Percentiles rank a stretch among this genome's conserved stretches.
These are phyloP conservation scores for Penicillium sp. DNA, from an alignment of 2,329 filamentous ascomycete genomes.

Conservation along the genomic window DNA sequence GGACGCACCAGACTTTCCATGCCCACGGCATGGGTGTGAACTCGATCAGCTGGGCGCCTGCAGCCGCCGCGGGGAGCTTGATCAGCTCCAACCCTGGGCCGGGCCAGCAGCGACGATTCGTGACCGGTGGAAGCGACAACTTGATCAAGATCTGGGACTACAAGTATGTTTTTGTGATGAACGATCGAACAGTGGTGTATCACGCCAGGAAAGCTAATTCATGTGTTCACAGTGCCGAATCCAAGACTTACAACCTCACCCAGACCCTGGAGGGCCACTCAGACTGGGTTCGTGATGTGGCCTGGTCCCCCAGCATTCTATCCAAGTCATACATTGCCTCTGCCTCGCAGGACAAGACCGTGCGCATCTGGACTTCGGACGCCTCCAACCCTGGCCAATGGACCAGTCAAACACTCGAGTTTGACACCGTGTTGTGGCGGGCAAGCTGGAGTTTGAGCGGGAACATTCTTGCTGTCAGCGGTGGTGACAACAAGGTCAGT, in stretches of 20 bases:
- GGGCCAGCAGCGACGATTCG: conserved; percentile 70
- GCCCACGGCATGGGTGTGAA: conserved; percentile 94
- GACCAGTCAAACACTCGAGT: conserved; percentile 77
- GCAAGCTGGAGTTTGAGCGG: conserved; percentile 97
- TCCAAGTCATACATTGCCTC: conserved; percentile 96
- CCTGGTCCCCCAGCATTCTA: conserved; percentile 91
- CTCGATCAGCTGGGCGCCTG: conserved; percentile 90
- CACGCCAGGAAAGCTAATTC: conserved; percentile 2
- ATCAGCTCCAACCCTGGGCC: conserved; percentile 63
- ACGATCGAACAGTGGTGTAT: neutral
- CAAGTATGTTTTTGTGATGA: conserved; percentile 43
- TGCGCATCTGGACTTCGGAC: conserved; percentile 90
- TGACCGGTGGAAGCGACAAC: conserved; percentile 93
- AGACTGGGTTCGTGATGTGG: conserved; percentile 96
- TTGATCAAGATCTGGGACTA: conserved; percentile 88
- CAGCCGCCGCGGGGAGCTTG: conserved; percentile 74
- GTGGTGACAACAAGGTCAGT: conserved; percentile 92
- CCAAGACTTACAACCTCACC: conserved; percentile 48
- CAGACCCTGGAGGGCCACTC: conserved; percentile 68
- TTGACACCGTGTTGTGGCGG: conserved; percentile 87
- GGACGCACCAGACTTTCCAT: conserved; percentile 81
- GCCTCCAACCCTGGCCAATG: conserved; percentile 63
- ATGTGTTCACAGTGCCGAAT: conserved; percentile 39
- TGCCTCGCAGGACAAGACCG: conserved; percentile 92
- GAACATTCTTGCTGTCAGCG: conserved; percentile 89